Base-by-base conservation (phyloP, 2,329 filamentous ascomycete genomes). In the Eurotiales sp. region DNA sequence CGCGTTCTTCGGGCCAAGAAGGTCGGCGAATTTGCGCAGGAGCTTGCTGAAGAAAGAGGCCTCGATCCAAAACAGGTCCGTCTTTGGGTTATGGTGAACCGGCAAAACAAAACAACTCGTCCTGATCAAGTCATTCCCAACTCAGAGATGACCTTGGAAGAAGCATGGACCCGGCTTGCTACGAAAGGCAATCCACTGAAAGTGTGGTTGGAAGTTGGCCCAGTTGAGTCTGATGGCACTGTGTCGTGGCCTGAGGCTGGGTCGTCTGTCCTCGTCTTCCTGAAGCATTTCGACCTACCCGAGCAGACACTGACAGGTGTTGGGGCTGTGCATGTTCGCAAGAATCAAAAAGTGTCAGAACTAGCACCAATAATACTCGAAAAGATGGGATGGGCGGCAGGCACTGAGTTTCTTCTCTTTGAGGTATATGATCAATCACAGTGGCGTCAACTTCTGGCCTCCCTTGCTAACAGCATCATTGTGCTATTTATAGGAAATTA, bases 11-110 rank as follows among this genome's bases (percentile, higher is more conserved):
- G 87, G 54, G 77, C 84, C n/a, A 86, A 85, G 58, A 87, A 84
- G 0, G 80, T 97, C 57, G 76, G 83, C 42, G 87, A 96, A 7
- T 85, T 97, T 56, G 81, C 85, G 4, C 75, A 77, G 22, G 78
- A 79, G 19, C 79, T 97, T 54, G 90, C 87, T 0, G 72, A 82
- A 34, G 87, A 95, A 51, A 77, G 87, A 45, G 78, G 76, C 0
- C 70, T 87, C 45, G 84, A 91, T 40, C 77, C 86, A 0, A 83
- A 83, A 51, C 81, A 82, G 55, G 72, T 97, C 21, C 83, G 93
- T 19, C 81, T 96, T 15, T 99, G 93, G 95, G 83, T 90, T 50
- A 96, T 99, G 91, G 93, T 99, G 1, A 97, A 96, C 65, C 86
- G 93, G 10, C 93, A 99, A 68, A 99, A 99, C 67, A 96, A 96